Percentiles rank a stretch among this genome's conserved stretches.
Conservation (phyloP, 495 filamentous ascomycete genomes). For the Neurospora cerealis region DNA sequence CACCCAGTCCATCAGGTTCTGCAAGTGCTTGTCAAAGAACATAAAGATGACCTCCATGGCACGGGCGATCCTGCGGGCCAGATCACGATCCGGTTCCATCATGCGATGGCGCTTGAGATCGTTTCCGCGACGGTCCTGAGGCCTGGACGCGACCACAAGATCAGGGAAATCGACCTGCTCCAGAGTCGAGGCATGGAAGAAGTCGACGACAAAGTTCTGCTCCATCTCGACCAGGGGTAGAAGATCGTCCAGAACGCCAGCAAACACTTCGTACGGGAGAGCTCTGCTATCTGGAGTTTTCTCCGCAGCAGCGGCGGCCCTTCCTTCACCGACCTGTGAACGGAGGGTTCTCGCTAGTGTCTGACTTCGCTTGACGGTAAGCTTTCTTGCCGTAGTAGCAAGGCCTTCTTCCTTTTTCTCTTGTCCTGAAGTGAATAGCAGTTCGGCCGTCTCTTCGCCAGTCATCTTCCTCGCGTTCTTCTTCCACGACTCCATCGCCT, state of each 20-base stretch:
- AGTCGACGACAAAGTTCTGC: slow-evolving; percentile 89
- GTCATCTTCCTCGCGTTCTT: slow-evolving; percentile 64
- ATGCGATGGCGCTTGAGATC: slow-evolving; percentile 61
- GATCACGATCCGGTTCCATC: slow-evolving; percentile 74
- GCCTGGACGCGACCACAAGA: slow-evolving; percentile 52
- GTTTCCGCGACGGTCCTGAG: slow-evolving; percentile 55
- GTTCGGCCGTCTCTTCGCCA: slow-evolving; percentile 67
- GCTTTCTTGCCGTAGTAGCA: slow-evolving; percentile 70
- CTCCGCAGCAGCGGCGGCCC: slow-evolving; percentile 43
- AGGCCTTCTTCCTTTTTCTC: slow-evolving; percentile 70
- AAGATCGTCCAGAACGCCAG: slow-evolving; percentile 66
- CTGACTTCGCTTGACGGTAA: slow-evolving; percentile 83
- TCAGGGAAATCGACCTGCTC: slow-evolving; percentile 73
- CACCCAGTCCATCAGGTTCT: slow-evolving; percentile 76
- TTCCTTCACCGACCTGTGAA: slow-evolving; percentile 53
- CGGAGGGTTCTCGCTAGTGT: slow-evolving; percentile 72
- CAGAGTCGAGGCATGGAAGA: slow-evolving; percentile 80
- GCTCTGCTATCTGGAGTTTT: slow-evolving; percentile 57
- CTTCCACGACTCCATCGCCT: slow-evolving; percentile 76
- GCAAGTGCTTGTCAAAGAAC: slow-evolving; percentile 70
- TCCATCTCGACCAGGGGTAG: slow-evolving; percentile 73
- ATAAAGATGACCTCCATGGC: slow-evolving; percentile 82
- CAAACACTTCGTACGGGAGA: slow-evolving; percentile 74
- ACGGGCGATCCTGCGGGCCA: slow-evolving; percentile 66
- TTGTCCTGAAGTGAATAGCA: slow-evolving; percentile 79